phyloP scores from a whole-genome alignment of 192 early-diverging fungal species.

The Rhizoclosmatium globosum region DNA sequence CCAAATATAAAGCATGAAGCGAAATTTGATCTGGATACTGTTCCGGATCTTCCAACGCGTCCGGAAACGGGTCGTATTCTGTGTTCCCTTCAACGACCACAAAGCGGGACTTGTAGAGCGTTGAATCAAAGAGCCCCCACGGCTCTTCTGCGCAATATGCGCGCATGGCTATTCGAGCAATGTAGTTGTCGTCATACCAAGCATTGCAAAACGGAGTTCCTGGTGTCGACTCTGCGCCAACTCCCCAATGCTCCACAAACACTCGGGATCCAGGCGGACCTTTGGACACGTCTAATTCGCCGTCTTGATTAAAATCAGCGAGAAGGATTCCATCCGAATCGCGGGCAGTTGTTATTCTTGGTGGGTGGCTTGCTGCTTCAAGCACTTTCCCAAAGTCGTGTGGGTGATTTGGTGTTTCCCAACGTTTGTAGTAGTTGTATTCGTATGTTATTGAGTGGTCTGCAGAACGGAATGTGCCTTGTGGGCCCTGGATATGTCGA shows the following conservation, averaged over 20 bases:
- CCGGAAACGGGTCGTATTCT: slow-evolving; percentile 5
- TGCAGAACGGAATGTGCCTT: slow-evolving; percentile 1
- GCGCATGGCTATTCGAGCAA: slow-evolving; percentile 18
- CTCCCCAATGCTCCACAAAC: slow-evolving; percentile 19
- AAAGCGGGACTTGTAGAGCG: background rate
- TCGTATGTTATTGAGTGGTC: background rate
- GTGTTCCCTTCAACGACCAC: background rate
- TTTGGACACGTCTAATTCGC: slow-evolving; percentile 1
- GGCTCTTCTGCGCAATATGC: background rate
- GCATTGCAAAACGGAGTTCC: slow-evolving; percentile 18
- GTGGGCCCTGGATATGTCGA: background rate
- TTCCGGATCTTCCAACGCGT: slow-evolving; percentile 11
- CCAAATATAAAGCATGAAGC: slow-evolving; percentile 20
- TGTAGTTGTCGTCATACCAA: slow-evolving; percentile 26
- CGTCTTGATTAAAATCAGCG: slow-evolving; percentile 9
- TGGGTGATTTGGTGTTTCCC: slow-evolving; percentile 11
- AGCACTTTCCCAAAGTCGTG: background rate
- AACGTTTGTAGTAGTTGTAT: slow-evolving; percentile 20
- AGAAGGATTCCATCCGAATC: slow-evolving; percentile 19
- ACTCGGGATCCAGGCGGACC: background rate
- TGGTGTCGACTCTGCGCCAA: background rate
- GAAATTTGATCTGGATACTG: slow-evolving; percentile 31
- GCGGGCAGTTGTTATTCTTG: background rate
- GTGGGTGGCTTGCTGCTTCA: background rate
- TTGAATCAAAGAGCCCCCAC: slow-evolving; percentile 6